Percentiles rank a stretch among this genome's conserved stretches.
Evolutionary conservation across 2,329 filamentous ascomycete species (phyloP).

Genomic region (Fusarium dimerum): DNA sequence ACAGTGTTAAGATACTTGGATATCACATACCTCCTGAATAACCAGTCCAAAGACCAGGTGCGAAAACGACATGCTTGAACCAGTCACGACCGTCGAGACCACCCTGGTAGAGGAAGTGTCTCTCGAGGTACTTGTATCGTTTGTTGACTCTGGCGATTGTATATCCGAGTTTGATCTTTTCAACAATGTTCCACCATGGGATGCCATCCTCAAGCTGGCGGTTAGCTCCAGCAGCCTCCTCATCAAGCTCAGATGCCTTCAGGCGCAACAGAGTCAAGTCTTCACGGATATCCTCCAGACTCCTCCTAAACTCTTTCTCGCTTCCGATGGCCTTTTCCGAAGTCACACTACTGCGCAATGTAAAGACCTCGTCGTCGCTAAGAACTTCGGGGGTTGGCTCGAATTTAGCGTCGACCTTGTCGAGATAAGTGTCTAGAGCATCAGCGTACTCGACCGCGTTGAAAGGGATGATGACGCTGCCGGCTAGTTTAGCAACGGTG

Average conservation of each 20-base stretch:
- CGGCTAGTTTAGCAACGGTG: constrained; percentile 60
- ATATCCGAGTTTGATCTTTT: constrained; percentile 63
- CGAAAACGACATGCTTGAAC: constrained; percentile 97
- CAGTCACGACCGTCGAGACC: constrained; percentile 79
- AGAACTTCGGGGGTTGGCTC: constrained; percentile 25
- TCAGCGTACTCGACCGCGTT: constrained; percentile 65
- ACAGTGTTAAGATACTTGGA: not conserved
- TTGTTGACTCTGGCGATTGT: constrained; percentile 69
- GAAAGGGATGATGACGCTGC: constrained; percentile 64
- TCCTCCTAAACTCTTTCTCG: constrained; percentile 40
- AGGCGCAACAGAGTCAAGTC: constrained; percentile 39
- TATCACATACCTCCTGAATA: constrained; percentile 70
- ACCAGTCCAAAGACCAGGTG: constrained; percentile 87
- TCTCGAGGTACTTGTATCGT: constrained; percentile 82
- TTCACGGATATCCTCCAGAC: constrained; percentile 40
- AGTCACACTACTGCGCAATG: constrained; percentile 28
- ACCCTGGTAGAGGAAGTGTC: constrained; percentile 72
- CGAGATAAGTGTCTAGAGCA: constrained; percentile 54
- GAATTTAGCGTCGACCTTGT: constrained; percentile 52
- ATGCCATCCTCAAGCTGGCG: constrained; percentile 53
- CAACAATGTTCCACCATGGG: constrained; percentile 79
- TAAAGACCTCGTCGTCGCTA: constrained; percentile 34
- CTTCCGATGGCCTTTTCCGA: constrained; percentile 35
- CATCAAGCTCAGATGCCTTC: constrained; percentile 48
- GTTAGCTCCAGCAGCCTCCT: constrained; percentile 42